Conservation (phyloP, 345 rosid genomes). For the Boechera retrofracta region DNA sequence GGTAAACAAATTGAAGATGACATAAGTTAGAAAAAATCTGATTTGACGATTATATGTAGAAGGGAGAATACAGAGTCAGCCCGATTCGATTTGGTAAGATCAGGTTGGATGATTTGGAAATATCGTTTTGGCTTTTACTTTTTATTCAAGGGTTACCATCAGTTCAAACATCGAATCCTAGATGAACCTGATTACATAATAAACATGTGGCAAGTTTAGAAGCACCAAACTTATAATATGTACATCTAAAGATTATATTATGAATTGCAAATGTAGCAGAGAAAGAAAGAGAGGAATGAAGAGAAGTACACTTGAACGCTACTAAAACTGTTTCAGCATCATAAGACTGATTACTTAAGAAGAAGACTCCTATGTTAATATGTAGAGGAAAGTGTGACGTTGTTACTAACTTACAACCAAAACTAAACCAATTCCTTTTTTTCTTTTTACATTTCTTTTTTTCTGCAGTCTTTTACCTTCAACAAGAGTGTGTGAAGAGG, state of each 20-base stretch:
- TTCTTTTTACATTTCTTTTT: constrained; percentile 14
- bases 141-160: background rate
- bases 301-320: background rate
- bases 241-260: too few species aligned
- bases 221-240: too few species aligned
- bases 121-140: too few species aligned
- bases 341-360: constrained; percentile 10
- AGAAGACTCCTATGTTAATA: constrained; percentile 11
- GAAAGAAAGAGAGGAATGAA: background rate
- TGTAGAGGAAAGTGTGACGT: background rate
- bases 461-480: background rate
- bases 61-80: too few species aligned
- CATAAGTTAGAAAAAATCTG: too few species aligned
- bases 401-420: constrained; percentile 13
- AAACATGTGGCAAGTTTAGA: too few species aligned
- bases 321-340: background rate
- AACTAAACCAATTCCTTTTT: background rate
- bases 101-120: background rate
- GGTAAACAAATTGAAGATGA: too few species aligned
- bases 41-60: too few species aligned
- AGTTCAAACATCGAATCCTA: background rate
- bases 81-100: background rate
- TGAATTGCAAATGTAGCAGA: too few species aligned
- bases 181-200: background rate
- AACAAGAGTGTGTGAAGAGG: background rate